Evolutionary conservation across 2,329 filamentous ascomycete species (phyloP).

Genomic region (Ceratocystis colombiana): DNA sequence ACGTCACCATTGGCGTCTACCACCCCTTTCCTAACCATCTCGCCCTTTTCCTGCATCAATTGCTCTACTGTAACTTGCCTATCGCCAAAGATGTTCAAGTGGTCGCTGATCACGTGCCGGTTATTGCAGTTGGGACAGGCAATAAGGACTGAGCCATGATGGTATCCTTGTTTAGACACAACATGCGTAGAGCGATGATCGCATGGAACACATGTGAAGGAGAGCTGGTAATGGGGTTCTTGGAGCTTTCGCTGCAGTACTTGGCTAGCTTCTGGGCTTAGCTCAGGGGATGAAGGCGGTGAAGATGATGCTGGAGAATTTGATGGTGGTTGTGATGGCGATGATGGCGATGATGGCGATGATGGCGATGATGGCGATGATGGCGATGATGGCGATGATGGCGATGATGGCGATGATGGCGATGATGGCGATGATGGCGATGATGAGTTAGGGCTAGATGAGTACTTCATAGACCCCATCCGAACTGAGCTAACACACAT

Average conservation of each 20-base stretch:
- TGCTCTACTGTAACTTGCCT: constrained; percentile 63
- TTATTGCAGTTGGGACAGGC: constrained; percentile 78
- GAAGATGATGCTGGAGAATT: constrained; percentile 1
- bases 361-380: constrained; percentile 15
- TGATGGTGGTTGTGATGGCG: background rate
- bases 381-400: constrained; percentile 13
- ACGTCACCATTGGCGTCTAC: constrained; percentile 71
- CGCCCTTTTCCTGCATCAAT: constrained; percentile 64
- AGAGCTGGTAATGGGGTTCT: constrained; percentile 70
- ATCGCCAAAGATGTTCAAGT: constrained; percentile 69
- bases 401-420: background rate
- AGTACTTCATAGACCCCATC: background rate
- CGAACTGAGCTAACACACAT: background rate
- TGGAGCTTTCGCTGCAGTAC: constrained; percentile 31
- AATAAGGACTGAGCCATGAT: constrained; percentile 79
- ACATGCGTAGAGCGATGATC: constrained; percentile 67
- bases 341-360: constrained; percentile 6
- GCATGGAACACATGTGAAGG: constrained; percentile 89
- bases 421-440: constrained; percentile 5
- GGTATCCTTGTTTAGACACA: constrained; percentile 90
- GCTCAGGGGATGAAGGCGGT: constrained; percentile 16
- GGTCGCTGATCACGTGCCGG: constrained; percentile 84
- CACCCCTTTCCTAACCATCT: constrained; percentile 60
- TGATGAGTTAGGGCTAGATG: background rate
- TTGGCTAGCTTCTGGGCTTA: constrained; percentile 29